Conservation (phyloP, 2,329 filamentous ascomycete genomes). For the Ophiostoma tasmaniense region DNA sequence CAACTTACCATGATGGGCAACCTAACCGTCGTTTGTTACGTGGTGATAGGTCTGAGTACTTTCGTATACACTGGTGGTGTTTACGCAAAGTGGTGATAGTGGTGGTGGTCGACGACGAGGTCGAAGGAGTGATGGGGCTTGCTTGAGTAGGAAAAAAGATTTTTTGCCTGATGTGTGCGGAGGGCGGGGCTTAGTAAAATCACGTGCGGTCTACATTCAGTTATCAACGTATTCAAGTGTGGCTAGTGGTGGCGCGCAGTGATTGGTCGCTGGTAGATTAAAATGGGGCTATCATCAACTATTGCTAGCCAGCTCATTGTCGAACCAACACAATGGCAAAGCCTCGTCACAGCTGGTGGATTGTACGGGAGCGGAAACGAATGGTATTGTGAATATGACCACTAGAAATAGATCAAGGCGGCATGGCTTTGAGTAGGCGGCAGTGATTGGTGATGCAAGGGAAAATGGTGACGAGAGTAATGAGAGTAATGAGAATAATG, state of each 20-base stretch:
- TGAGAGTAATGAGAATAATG: no score
- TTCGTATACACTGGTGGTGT: background rate
- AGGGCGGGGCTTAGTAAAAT: constrained; percentile 16
- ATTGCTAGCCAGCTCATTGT: background rate
- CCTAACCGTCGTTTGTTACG: background rate
- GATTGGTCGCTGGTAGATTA: background rate
- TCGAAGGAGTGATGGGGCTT: background rate
- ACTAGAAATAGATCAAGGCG: no score
- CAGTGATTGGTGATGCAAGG: no score
- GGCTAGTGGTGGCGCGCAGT: background rate
- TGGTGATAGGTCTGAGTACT: background rate
- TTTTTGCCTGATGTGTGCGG: constrained; percentile 14
- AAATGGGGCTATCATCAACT: background rate
- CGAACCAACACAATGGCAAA: background rate
- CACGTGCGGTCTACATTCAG: constrained; percentile 11
- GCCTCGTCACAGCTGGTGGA: background rate
- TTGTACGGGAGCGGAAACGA: background rate
- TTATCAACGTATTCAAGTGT: background rate
- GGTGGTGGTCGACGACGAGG: background rate
- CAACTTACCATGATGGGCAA: constrained; percentile 7
- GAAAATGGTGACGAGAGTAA: no score
- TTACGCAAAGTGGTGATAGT: constrained; percentile 5
- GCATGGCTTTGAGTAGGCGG: no score
- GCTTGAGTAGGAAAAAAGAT: background rate
- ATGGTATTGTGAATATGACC: no score